Percentiles rank a stretch among this genome's conserved stretches.
Conservation (phyloP, 192 early-diverging fungal genomes). For the Mortierella claussenii region DNA sequence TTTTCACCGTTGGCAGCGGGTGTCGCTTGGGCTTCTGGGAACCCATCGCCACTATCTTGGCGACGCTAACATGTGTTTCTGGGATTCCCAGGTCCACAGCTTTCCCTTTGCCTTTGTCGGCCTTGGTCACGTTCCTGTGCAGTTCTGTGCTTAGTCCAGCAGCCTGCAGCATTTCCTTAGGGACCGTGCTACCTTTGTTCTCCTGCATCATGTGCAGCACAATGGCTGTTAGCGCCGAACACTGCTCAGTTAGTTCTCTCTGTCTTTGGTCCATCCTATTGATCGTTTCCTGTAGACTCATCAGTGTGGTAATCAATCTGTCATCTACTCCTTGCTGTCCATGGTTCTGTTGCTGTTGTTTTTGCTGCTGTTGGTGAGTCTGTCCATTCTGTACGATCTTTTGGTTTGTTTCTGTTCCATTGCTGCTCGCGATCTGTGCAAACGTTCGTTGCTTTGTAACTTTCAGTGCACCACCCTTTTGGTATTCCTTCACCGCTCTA, state of each 20-base stretch:
- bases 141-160: conserved; percentile 6
- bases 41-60: too few relatives aligned
- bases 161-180: background rate
- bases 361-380: background rate
- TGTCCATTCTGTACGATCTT: background rate
- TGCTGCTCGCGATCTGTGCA: conserved; percentile 1
- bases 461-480: conserved; percentile 5
- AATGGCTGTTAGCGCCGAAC: background rate
- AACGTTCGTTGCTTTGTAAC: background rate
- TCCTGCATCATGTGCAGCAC: background rate
- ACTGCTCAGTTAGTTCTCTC: background rate
- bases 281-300: background rate
- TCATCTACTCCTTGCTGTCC: background rate
- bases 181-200: background rate
- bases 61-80: too few relatives aligned
- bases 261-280: background rate
- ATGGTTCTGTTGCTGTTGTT: background rate
- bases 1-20: too few relatives aligned
- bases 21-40: too few relatives aligned
- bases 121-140: background rate
- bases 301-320: background rate
- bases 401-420: too few relatives aligned
- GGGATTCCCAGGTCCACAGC: too few relatives aligned
- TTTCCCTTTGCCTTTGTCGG: background rate
- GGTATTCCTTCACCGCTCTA: conserved; percentile 8